phyloP scores from a whole-genome alignment of 495 filamentous ascomycete genomes.

The Penicilliopsis zonata region DNA sequence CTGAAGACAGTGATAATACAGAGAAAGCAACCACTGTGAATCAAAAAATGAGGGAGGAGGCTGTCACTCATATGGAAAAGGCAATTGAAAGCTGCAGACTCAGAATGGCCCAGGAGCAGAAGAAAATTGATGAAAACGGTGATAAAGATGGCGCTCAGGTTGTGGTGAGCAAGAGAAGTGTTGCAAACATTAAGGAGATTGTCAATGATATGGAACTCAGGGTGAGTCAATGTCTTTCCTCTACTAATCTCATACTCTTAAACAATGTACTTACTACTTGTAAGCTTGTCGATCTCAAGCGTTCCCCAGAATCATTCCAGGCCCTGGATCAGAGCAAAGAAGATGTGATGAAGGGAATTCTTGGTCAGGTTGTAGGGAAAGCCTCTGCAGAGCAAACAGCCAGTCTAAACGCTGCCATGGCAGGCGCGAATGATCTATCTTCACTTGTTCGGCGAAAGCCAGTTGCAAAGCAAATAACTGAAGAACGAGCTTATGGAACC shows the following conservation, averaged over 20 bases:
- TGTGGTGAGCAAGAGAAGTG: slow-evolving; percentile 48
- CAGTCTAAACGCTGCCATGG: slow-evolving; percentile 63
- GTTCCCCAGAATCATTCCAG: slow-evolving; percentile 54
- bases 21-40: slow-evolving; percentile 38
- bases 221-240: slow-evolving; percentile 33
- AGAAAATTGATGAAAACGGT: slow-evolving; percentile 43
- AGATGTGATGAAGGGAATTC: slow-evolving; percentile 48
- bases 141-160: slow-evolving; percentile 33
- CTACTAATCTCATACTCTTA: background rate
- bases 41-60: slow-evolving; percentile 59
- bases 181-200: slow-evolving; percentile 77
- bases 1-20: slow-evolving; percentile 25
- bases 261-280: slow-evolving; percentile 10
- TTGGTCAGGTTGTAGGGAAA: slow-evolving; percentile 63
- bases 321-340: slow-evolving; percentile 34
- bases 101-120: slow-evolving; percentile 64
- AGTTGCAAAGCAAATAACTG: slow-evolving; percentile 8
- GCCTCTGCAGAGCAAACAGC: slow-evolving; percentile 48
- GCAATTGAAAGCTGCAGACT: slow-evolving; percentile 70
- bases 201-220: slow-evolving; percentile 78
- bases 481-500: slow-evolving; percentile 5
- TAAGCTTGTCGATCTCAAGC: slow-evolving; percentile 64
- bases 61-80: slow-evolving; percentile 63
- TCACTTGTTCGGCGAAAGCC: slow-evolving; percentile 69
- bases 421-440: slow-evolving; percentile 74